Conservation (phyloP, 2,329 filamentous ascomycete species). For the Claviceps lovelessii region DNA sequence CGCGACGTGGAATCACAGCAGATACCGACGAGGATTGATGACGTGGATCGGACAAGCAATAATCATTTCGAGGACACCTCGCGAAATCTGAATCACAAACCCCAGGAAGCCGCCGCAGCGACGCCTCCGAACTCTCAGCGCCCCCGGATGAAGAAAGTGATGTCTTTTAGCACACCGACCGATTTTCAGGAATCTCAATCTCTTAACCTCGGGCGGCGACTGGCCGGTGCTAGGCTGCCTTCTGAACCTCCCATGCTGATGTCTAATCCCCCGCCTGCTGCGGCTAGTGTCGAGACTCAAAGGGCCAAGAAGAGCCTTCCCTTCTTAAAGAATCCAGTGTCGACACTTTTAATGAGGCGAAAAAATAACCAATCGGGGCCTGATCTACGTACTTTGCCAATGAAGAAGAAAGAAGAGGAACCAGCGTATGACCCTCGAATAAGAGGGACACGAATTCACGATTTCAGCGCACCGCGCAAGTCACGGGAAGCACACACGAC, state of each 20-base stretch:
- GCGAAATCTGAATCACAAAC: constrained; percentile 1
- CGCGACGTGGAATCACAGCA: constrained; percentile 18
- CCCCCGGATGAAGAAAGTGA: constrained; percentile 17
- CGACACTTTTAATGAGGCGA: constrained; percentile 41
- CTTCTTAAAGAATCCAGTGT: constrained; percentile 46
- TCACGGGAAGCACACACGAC: neutral
- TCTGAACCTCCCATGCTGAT: constrained; percentile 22
- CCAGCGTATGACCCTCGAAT: constrained; percentile 48
- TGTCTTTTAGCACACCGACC: constrained; percentile 35
- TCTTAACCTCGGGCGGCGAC: constrained; percentile 25
- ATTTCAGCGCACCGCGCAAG: constrained; percentile 46
- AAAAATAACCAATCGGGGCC: constrained; percentile 36
- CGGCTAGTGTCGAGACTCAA: constrained; percentile 22
- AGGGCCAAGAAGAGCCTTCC: constrained; percentile 40
- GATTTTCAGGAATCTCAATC: constrained; percentile 27
- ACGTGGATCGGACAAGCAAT: neutral
- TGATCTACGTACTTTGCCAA: constrained; percentile 27
- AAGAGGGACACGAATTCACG: constrained; percentile 48
- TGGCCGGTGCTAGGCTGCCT: constrained; percentile 25
- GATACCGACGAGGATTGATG: neutral
- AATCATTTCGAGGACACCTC: constrained; percentile 3
- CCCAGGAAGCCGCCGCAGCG: constrained; percentile 16
- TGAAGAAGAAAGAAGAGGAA: constrained; percentile 26
- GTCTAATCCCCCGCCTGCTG: constrained; percentile 9
- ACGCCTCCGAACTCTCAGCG: constrained; percentile 17